Evolutionary conservation across 768 basidiomycete genomes (phyloP), one percentile per base, ranked within the genome.

Genomic region (Boletus sp.): DNA sequence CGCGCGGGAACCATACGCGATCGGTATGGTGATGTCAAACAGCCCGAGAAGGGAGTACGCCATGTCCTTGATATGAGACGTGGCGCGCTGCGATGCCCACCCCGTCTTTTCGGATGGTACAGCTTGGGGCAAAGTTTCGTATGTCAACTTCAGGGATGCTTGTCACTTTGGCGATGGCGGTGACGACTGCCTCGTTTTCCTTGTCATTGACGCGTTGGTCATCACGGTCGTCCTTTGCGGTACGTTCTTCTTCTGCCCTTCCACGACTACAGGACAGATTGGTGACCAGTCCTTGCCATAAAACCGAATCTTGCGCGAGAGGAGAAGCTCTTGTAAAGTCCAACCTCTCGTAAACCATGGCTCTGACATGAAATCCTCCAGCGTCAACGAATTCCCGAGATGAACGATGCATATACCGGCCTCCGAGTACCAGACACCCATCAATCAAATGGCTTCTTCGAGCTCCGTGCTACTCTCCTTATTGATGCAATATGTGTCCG

Each of bases 401-500:
- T 68, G 58, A 17, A 59, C 59, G 46, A 68, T 66, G 47, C 67
- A 68, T 35, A 68, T 14, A 14, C 33, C 28, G 1, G 68, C 66
- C 54, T 65, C 56, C 12, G 59, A 52, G 42, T 65, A 68, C 67
- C 68, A 68, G 50, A 49, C 41, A 11, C 50, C 59, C 54, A 58
- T 65, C 11, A 66, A 70, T 17, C 60, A 47, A 53, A 65, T 58
- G 41, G 66, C 66, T 24, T 70, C 66, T 50, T 67, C 66, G 24
- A 72, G 55, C 9, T 71, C 71, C 1, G 66, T 15, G 33, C 63
- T 57, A 15, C 42, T 65, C 44, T 68, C 66, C 53, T 60, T 67
- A 54, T 67, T 65, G 45, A 67, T 67, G 49, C 66, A 67, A 50
- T 66, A 67, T 7, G 61, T 67, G 36, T 67, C 67, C 52, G 66